phyloP scores from a whole-genome alignment of 768 basidiomycete genomes.

The Myochromella boudieri region DNA sequence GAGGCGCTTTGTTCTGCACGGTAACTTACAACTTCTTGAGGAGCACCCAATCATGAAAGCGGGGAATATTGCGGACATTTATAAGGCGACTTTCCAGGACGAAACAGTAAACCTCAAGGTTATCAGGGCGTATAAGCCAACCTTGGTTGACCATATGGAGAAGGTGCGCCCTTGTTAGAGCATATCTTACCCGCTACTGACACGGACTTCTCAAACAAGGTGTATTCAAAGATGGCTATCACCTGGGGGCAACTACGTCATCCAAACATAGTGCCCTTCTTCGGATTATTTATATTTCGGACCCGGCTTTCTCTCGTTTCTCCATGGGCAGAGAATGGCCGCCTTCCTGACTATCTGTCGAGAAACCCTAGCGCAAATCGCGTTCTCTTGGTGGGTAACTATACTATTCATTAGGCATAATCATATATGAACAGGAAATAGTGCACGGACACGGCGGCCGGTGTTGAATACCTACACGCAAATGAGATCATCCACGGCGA shows the following conservation, averaged over 20 bases:
- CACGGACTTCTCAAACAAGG: background rate
- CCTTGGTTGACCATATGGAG: constrained; percentile 1
- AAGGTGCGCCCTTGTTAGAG: constrained; percentile 3
- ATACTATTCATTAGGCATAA: no score
- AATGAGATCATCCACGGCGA: constrained; percentile 30
- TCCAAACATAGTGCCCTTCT: constrained; percentile 30
- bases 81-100: background rate
- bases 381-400: constrained; percentile 29
- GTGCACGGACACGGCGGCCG: constrained; percentile 26
- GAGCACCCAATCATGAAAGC: background rate
- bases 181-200: background rate
- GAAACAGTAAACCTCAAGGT: constrained; percentile 8
- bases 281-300: constrained; percentile 23
- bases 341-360: constrained; percentile 28
- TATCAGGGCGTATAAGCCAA: constrained; percentile 3
- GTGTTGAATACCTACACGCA: constrained; percentile 26
- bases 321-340: constrained; percentile 23
- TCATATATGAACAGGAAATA: no score
- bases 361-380: constrained; percentile 21
- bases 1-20: constrained; percentile 3
- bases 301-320: constrained; percentile 31
- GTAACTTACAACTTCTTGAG: background rate
- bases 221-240: constrained; percentile 16
- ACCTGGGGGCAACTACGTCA: constrained; percentile 31
- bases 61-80: constrained; percentile 10